Evolutionary conservation across 2,329 filamentous ascomycete genomes (phyloP), one percentile per base, ranked within the genome.

Genomic region (Trichoderma asperellum): DNA sequence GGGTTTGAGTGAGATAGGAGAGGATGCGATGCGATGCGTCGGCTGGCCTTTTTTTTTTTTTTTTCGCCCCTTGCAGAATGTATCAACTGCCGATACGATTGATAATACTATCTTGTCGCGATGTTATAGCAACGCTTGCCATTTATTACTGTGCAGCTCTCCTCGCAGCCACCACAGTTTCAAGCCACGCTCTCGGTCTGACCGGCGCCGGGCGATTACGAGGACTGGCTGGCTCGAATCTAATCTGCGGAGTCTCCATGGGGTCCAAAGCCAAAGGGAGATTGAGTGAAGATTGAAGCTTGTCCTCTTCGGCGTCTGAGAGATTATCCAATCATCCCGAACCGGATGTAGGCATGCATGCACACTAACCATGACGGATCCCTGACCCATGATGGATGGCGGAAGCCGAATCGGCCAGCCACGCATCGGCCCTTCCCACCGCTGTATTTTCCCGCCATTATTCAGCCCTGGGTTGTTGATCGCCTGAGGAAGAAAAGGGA

Each of bases 391-490:
- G 40, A 43, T 43, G 40, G 40, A 43, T 43, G 40, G 40, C 11
- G 47, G 43, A 60, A 60, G 35, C 57, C 57, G 57, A 60, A 32
- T 47, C 24, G 37, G 35, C 40, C 40, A 49, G 16, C 8, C 16
- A 34, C 58, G 58, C 35, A 60, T 43, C 59, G 43, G 29, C 43
- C 59, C 43, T 62, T 21, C 12, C 49, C 43, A 32, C 43, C 43
- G 29, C 60, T 47, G 47, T 32, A 63, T 37, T 40, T 34, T 35
- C 14, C 60, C 60, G 60, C n/a, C 32, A 63, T 63, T 53, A 63
- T 55, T 55, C 60, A 53, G 29, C 49, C 5, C 18, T 32, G n/a
- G 12, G 12, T 62, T 37, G 29, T 18, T 21, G 47, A 24, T 40
- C 10, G 21, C 55, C 49, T 5, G 18, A n/a, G 40, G 40, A n/a